These are phyloP conservation scores for Vigna angularis DNA, from an alignment of 306 rosid genomes.

Conservation along the genomic window DNA sequence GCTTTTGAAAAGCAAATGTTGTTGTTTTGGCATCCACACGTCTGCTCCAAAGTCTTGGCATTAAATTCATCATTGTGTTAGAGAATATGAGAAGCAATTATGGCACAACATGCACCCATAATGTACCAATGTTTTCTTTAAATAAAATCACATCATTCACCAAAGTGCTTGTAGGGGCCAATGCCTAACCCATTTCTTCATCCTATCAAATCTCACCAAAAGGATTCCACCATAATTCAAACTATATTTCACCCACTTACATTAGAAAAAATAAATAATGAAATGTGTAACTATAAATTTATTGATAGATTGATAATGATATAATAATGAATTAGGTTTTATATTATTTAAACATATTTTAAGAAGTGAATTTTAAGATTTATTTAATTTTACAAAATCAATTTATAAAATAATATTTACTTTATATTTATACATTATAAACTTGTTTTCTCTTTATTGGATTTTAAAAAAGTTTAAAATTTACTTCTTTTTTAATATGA, in stretches of 20 bases:
- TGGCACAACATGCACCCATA: slow-evolving; percentile 30
- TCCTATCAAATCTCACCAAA: neutral
- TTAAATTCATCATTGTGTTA: slow-evolving; percentile 35
- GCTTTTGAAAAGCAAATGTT: slow-evolving; percentile 20
- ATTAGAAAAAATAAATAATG: no score
- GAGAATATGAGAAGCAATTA: slow-evolving; percentile 39
- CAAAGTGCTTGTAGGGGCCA: slow-evolving; percentile 10
- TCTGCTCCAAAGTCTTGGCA: slow-evolving; percentile 37
- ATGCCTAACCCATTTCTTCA: neutral
- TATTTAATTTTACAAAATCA: no score
- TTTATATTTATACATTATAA: no score
- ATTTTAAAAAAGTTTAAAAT: no score
- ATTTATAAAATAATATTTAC: no score
- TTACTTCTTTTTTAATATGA: no score
- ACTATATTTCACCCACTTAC: neutral
- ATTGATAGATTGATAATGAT: no score
- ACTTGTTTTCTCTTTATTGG: no score
- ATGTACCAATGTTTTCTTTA: slow-evolving; percentile 11
- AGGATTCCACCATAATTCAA: slow-evolving; percentile 17
- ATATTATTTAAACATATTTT: no score
- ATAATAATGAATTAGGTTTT: no score
- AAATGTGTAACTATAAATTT: no score
- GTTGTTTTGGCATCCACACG: slow-evolving; percentile 19
- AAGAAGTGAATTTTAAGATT: no score
- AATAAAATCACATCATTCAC: neutral